These are phyloP conservation scores for Pugionium cornutum DNA, from an alignment of 345 rosid genomes.

Conservation along the genomic window DNA sequence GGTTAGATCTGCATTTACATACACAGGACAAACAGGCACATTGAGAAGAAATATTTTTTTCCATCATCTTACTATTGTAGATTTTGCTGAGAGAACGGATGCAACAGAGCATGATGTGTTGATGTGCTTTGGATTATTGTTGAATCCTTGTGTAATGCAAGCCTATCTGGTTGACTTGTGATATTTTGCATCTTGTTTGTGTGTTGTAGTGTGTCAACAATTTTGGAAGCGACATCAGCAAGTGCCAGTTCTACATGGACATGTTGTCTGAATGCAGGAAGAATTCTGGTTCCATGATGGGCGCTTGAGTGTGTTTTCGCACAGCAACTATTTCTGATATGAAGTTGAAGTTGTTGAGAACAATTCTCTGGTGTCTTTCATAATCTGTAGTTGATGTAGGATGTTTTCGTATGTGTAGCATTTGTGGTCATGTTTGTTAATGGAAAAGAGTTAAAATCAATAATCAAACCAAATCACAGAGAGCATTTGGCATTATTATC, in stretches of 20 bases:
- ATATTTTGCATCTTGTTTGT: conserved; percentile 4
- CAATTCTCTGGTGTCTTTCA: too few relatives aligned
- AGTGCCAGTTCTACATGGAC: conserved; percentile 88
- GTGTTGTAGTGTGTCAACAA: conserved; percentile 63
- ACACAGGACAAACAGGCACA: not conserved
- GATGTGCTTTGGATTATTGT: not conserved
- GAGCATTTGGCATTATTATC: too few relatives aligned
- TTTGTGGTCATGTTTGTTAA: too few relatives aligned
- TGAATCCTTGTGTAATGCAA: not conserved
- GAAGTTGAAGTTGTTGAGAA: not conserved
- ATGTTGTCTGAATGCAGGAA: conserved; percentile 75
- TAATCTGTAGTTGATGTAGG: too few relatives aligned
- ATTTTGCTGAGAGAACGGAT: not conserved
- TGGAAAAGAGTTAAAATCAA: too few relatives aligned
- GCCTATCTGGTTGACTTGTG: not conserved
- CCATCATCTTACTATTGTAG: not conserved
- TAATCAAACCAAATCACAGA: too few relatives aligned
- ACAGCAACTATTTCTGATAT: not conserved
- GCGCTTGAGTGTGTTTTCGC: conserved; percentile 32
- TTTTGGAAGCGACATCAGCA: conserved; percentile 70
- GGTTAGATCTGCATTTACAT: not conserved
- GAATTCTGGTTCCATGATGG: conserved; percentile 42
- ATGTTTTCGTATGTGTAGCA: too few relatives aligned
- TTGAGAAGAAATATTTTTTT: too few relatives aligned
- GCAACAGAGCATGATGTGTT: not conserved